A percentile compares a stretch with the other conserved stretches of the same genome.
These are phyloP conservation scores for Alternaria viburni DNA, from an alignment of 2,329 filamentous ascomycete genomes.

Conservation along the genomic window DNA sequence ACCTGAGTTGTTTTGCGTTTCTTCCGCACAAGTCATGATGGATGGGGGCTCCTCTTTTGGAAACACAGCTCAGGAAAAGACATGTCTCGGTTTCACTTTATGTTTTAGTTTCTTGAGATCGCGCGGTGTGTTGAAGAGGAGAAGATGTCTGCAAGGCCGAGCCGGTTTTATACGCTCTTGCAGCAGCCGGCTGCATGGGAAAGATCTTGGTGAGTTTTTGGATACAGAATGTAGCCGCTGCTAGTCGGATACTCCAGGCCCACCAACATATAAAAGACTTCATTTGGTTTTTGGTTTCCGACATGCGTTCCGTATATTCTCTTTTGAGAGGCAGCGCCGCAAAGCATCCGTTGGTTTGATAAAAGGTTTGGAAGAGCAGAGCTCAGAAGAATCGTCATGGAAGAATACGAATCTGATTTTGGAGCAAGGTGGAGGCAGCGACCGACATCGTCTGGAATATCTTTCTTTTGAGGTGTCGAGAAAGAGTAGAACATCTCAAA, in stretches of 20 bases:
- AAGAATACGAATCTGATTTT: background rate
- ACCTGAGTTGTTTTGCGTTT: no score
- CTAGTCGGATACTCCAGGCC: background rate
- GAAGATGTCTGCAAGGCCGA: background rate
- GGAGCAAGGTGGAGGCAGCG: background rate
- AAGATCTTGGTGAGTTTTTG: no score
- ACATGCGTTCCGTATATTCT: background rate
- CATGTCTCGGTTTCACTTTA: accelerated
- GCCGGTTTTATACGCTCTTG: background rate
- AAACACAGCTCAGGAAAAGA: no score
- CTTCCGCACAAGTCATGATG: no score
- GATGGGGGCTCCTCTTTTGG: no score
- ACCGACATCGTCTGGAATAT: accelerated
- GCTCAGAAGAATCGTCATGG: background rate
- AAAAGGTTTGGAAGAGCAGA: background rate
- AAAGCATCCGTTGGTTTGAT: background rate
- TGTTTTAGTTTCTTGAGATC: no score
- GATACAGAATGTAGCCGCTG: background rate
- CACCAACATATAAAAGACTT: no score
- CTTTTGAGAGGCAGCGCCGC: background rate
- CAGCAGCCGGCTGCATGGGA: background rate
- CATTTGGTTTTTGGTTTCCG: background rate
- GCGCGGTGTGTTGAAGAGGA: background rate
- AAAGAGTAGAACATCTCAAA: background rate
- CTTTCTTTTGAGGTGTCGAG: background rate